A percentile compares a stretch with the other conserved stretches of the same genome.
Evolutionary conservation across 2,329 filamentous ascomycete genomes (phyloP).

Genomic region (Ascocoryne sarcoides): DNA sequence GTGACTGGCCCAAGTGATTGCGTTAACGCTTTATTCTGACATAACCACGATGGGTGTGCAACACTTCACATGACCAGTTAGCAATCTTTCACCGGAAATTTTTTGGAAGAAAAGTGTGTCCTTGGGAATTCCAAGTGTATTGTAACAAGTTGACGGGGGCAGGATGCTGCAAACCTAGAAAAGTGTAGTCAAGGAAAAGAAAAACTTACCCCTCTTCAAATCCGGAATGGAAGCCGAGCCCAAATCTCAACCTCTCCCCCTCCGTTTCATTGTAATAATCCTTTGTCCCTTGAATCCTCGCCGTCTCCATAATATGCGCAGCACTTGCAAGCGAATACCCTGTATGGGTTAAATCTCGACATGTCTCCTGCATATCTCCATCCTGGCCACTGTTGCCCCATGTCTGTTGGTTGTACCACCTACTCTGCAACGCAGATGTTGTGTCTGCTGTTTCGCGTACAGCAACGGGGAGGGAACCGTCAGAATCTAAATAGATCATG

Average conservation of each 20-base stretch:
- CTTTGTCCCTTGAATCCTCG: constrained; percentile 21
- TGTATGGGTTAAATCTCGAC: constrained; percentile 25
- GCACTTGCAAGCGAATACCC: constrained; percentile 24
- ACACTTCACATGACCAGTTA: no score
- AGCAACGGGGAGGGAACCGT: constrained; percentile 17
- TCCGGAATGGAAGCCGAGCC: constrained; percentile 20
- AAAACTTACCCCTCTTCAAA: constrained; percentile 4
- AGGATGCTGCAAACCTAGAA: constrained; percentile 7
- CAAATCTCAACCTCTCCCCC: constrained; percentile 18
- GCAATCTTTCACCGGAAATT: no score
- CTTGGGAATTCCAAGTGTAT: no score
- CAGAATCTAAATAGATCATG: constrained; percentile 22
- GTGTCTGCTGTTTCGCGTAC: constrained; percentile 5
- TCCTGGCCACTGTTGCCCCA: constrained; percentile 8
- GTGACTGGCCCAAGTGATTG: constrained; percentile 15
- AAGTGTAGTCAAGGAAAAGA: constrained; percentile 12
- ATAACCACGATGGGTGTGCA: constrained; percentile 8
- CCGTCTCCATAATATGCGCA: constrained; percentile 25
- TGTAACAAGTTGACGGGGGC: no score
- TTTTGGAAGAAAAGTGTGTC: no score
- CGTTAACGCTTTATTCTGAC: constrained; percentile 12
- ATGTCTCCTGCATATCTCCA: constrained; percentile 22
- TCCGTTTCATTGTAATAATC: constrained; percentile 20
- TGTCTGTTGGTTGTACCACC: constrained; percentile 9
- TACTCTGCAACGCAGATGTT: constrained; percentile 2